Conservation (phyloP, 2,329 filamentous ascomycete genomes). For the Pezicula carpinea region DNA sequence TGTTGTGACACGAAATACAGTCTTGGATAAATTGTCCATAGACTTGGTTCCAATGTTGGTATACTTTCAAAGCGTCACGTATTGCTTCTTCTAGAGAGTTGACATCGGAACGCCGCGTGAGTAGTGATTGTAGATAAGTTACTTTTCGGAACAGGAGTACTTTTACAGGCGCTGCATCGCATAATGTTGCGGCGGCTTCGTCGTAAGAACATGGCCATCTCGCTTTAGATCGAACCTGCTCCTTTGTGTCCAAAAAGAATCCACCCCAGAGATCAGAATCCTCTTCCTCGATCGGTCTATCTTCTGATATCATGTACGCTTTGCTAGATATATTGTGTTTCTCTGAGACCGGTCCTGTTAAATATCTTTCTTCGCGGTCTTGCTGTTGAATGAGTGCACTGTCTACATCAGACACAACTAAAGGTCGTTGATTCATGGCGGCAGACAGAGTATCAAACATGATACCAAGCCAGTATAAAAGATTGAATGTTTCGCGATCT, state of each 20-base stretch:
- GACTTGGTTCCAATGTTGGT: slow-evolving; percentile 48
- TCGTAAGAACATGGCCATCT: slow-evolving; percentile 51
- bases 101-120: slow-evolving; percentile 35
- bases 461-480: slow-evolving; percentile 53
- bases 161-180: slow-evolving; percentile 52
- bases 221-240: neutral
- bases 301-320: no score
- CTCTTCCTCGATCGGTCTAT: neutral
- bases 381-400: slow-evolving; percentile 27
- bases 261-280: slow-evolving; percentile 34
- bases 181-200: slow-evolving; percentile 43
- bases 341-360: neutral
- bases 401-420: slow-evolving; percentile 41
- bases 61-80: slow-evolving; percentile 41
- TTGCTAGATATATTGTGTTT: neutral
- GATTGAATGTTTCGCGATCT: slow-evolving; percentile 42
- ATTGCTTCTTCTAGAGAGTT: slow-evolving; percentile 44
- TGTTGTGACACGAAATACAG: slow-evolving; percentile 43
- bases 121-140: slow-evolving; percentile 47
- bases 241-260: slow-evolving; percentile 25
- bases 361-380: neutral
- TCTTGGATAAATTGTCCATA: slow-evolving; percentile 49
- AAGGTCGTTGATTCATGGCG: slow-evolving; percentile 44
- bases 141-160: slow-evolving; percentile 54
- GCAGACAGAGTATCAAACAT: slow-evolving; percentile 56